Conservation (phyloP, 2,329 filamentous ascomycete species). For the Tolypocladium endophyticum region DNA sequence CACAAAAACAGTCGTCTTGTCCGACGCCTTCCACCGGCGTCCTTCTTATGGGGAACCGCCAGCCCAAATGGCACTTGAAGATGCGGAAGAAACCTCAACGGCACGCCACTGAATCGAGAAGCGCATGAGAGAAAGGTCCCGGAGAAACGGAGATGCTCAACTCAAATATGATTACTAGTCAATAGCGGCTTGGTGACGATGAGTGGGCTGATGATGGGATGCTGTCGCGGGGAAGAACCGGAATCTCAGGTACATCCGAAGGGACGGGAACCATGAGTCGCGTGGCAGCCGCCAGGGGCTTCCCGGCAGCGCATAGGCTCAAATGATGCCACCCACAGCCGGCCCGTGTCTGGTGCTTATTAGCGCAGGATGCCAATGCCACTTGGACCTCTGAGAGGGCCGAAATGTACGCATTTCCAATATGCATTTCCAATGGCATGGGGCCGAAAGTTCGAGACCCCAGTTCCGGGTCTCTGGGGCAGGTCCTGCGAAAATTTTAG, state of each 20-base stretch:
- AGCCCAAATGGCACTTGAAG: not conserved
- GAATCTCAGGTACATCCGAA: not conserved
- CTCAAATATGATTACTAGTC: not conserved
- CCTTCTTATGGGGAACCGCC: not conserved
- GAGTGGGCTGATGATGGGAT: not conserved
- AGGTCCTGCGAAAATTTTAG: not conserved
- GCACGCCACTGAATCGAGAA: not conserved
- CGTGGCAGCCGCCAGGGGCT: not conserved
- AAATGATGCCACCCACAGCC: not conserved
- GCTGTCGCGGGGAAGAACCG: not conserved
- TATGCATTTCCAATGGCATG: not conserved
- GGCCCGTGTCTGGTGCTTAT: not conserved
- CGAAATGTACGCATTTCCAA: not conserved
- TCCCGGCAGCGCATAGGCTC: not conserved
- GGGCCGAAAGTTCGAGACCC: not conserved
- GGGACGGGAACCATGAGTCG: not conserved
- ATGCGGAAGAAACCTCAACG: not conserved
- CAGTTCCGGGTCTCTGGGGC: not conserved
- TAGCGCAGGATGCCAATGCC: not conserved
- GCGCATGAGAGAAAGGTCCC: not conserved
- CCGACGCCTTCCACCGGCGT: not conserved
- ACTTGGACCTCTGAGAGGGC: too few species aligned
- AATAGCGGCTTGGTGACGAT: not conserved
- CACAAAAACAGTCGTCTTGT: not conserved
- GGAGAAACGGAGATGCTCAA: not conserved